Conservation (phyloP, 331 rosid species). For the Spiraea crenata region DNA sequence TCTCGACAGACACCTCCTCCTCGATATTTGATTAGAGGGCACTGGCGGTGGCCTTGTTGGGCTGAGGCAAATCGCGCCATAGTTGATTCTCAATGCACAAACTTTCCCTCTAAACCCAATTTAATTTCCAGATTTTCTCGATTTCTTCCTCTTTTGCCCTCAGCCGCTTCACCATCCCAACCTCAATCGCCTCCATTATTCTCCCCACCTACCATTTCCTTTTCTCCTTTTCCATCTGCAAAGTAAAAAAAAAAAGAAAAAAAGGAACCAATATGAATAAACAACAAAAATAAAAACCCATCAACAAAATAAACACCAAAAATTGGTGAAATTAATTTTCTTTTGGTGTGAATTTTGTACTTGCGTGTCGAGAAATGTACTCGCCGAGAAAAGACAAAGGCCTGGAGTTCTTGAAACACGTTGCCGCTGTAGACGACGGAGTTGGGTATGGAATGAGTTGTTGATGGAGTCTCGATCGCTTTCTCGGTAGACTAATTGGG, state of each 20-base stretch:
- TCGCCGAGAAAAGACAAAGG: constrained; percentile 72
- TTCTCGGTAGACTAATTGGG: constrained; percentile 39
- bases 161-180: constrained; percentile 56
- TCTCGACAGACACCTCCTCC: too few relatives aligned
- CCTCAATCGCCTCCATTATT: constrained; percentile 55
- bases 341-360: background rate
- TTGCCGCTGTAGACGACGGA: background rate
- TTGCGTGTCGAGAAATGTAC: constrained; percentile 69
- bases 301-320: background rate
- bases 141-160: constrained; percentile 74
- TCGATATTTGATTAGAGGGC: constrained; percentile 61
- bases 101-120: constrained; percentile 69
- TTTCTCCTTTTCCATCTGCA: constrained; percentile 75
- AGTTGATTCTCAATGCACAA: constrained; percentile 71
- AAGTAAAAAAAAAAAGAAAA: background rate
- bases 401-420: constrained; percentile 28
- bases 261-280: background rate
- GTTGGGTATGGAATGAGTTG: constrained; percentile 29
- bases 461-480: constrained; percentile 61
- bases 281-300: background rate
- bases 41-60: constrained; percentile 82
- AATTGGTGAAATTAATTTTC: background rate
- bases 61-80: constrained; percentile 80
- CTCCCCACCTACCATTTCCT: constrained; percentile 54
- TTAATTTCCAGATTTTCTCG: constrained; percentile 63